Base-by-base conservation (phyloP, 805 yeast species). In the Danielozyma ontarioensis region DNA sequence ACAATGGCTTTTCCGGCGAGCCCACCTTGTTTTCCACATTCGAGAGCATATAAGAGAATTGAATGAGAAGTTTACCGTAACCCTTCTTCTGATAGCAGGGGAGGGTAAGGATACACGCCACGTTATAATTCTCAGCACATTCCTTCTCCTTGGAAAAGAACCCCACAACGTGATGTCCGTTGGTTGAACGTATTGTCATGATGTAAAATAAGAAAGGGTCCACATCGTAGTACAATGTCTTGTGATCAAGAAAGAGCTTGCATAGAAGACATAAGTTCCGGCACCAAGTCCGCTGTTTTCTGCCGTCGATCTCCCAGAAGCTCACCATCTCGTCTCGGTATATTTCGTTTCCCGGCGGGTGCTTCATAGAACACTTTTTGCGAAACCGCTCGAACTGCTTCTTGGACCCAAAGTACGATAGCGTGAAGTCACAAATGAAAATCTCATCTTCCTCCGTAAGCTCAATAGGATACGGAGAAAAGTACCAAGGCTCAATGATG, bases 271-370 rank as follows among this genome's bases (percentile, higher is more conserved):
- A 93, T 37, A 93, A 68, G 56, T 93, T 93, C 42, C 98, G 76
- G 59, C 99, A 93, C 97, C 97, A 93, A 0, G 96, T 83, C 43
- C 97, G 70, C 62, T 93, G 98, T 45, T 84, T 83, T 37, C 96
- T 70, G 8, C 99, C 99, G 59, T 93, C 99, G 41, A 93, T 89
- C 56, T 93, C 99, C 70, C 90, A 93, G 55, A 93, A 93, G 13
- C 96, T 85, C 25, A 93, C 90, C 47, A 81, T 78, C 31, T 83
- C 89, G 57, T 93, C 97, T 31, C 98, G 69, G 57, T 93, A 93
- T 15, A 93, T 89, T 53, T 93, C 98, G 62, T 93, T 93, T 0
- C 99, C 99, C 0, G 99, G 99, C 1, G 99, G 99, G 51, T 90
- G 97, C 53, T 82, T 78, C 61, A 93, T 68, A 2, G 94, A 81